Percentiles rank a stretch among this genome's conserved stretches.
Evolutionary conservation across 805 yeast genomes (phyloP).

Genomic region (Groenewaldozyma salmanticensis): DNA sequence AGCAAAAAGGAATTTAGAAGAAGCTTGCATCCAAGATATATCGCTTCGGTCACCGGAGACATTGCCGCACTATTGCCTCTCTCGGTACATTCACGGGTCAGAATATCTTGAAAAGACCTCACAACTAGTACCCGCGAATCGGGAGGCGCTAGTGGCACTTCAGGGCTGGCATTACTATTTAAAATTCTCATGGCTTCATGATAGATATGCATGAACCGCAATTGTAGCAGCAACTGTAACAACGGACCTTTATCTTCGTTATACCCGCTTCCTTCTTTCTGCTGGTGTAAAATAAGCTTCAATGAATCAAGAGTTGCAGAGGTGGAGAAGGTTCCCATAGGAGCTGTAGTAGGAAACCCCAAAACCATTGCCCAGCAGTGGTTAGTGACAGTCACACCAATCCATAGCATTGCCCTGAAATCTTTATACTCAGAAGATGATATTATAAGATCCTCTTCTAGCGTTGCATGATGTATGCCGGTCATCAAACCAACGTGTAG

Average conservation of each 20-base stretch:
- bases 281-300: not conserved
- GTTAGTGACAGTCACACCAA: constrained; percentile 1
- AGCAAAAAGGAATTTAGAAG: constrained; percentile 2
- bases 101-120: constrained; percentile 2
- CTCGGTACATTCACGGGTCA: not conserved
- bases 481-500: constrained; percentile 4
- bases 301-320: not conserved
- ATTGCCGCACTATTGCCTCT: constrained; percentile 2
- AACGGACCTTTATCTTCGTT: not conserved
- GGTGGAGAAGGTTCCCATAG: not conserved
- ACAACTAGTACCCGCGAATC: constrained; percentile 4
- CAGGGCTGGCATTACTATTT: constrained; percentile 2
- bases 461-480: constrained; percentile 3
- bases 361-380: constrained; percentile 2
- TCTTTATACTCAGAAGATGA: not conserved
- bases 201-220: constrained; percentile 1
- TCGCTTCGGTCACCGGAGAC: constrained; percentile 3
- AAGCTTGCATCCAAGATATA: constrained; percentile 4
- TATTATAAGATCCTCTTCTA: not conserved
- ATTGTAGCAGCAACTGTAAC: not conserved
- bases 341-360: constrained; percentile 6
- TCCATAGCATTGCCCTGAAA: constrained; percentile 2
- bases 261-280: too few species aligned
- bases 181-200: not conserved
- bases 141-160: constrained; percentile 5